Evolutionary conservation across 306 rosid genomes (phyloP), one percentile per base, ranked within the genome.

Genomic region (Lupinus albus): DNA sequence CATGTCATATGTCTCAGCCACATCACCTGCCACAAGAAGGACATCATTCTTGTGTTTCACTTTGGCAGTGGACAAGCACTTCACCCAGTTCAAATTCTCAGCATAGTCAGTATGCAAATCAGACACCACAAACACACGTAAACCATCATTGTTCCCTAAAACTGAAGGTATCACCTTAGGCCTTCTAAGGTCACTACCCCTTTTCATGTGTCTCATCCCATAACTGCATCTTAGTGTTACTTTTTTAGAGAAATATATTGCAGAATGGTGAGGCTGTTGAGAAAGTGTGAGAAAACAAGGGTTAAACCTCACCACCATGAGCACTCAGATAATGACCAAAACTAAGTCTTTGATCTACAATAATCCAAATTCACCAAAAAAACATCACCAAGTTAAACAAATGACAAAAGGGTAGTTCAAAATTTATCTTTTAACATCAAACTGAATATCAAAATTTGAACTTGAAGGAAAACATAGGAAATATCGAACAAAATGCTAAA

Each of bases 1-100:
- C 75, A 73, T 83, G 10, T 62, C 73, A 52, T 72, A 80, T 18
- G 87, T 75, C 83, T 91, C 97, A 2, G 97, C 89, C 25, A 88
- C 96, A 80, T 91, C 97, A 57, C 97, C 96, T 0, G 89, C 93
- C 60, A 91, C 88, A 64, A 91, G 79, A 78, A 91, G 91, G 42
- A 86, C 82, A 71, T 85, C 97, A 62, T 80, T 76, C 78, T 30
- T 83, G 78, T 78, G 67, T 25, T 74, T 59, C 46, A 57, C 66
- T 15, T 74, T 63, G 53, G 61, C 66, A 17, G 51, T 47, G 3
- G 96, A 76, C 59, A 88, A 76, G 61, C 68, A 58, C 79, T 82
- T 66, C 57, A 88, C 87, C 96, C 96, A 91, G 49, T 75, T 80
- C 89, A 91, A 78, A 63, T 91, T 91, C 77, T 91, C 97, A 8